phyloP scores from a whole-genome alignment of 1,284 basidiomycete species.

The Ustilago lituana region DNA sequence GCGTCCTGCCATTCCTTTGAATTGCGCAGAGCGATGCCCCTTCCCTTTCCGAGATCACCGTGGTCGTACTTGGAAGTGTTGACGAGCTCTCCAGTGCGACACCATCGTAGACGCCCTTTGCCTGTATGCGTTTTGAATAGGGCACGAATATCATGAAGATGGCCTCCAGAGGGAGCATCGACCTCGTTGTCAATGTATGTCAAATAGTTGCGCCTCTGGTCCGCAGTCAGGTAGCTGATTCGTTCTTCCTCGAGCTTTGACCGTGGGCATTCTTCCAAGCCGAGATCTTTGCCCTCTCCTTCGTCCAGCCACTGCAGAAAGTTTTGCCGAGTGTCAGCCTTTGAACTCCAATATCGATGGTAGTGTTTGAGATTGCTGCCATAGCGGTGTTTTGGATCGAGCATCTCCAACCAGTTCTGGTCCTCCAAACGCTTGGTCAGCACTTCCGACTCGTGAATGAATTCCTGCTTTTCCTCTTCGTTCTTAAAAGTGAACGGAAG shows the following conservation, averaged over 20 bases:
- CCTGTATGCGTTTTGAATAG: slow-evolving; percentile 18
- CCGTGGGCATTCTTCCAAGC: slow-evolving; percentile 75
- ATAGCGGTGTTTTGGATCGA: slow-evolving; percentile 50
- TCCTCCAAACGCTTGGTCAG: slow-evolving; percentile 47
- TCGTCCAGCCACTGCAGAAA: slow-evolving; percentile 74
- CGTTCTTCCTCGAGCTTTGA: slow-evolving; percentile 76
- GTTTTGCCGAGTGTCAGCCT: slow-evolving; percentile 46
- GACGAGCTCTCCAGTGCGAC: slow-evolving; percentile 73
- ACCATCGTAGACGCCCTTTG: slow-evolving; percentile 75
- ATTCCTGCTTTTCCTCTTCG: slow-evolving; percentile 31
- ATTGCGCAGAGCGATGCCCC: slow-evolving; percentile 51
- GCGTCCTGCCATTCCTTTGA: slow-evolving; percentile 44
- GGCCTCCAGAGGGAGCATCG: background rate
- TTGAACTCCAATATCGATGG: slow-evolving; percentile 42
- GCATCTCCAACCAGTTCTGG: slow-evolving; percentile 53
- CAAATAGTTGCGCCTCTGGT: slow-evolving; percentile 78
- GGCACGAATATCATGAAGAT: slow-evolving; percentile 12
- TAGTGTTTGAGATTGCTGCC: slow-evolving; percentile 57
- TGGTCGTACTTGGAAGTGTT: slow-evolving; percentile 63
- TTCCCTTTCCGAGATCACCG: slow-evolving; percentile 56
- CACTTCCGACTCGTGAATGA: slow-evolving; percentile 30
- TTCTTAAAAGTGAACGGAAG: slow-evolving; percentile 38
- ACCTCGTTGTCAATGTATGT: slow-evolving; percentile 71
- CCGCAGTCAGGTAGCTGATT: slow-evolving; percentile 67
- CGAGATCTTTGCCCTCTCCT: slow-evolving; percentile 75